Percentiles rank a stretch among this genome's conserved stretches.
These are phyloP conservation scores for Pseudocercospora cruenta DNA, from an alignment of 2,329 filamentous ascomycete genomes.

Conservation along the genomic window DNA sequence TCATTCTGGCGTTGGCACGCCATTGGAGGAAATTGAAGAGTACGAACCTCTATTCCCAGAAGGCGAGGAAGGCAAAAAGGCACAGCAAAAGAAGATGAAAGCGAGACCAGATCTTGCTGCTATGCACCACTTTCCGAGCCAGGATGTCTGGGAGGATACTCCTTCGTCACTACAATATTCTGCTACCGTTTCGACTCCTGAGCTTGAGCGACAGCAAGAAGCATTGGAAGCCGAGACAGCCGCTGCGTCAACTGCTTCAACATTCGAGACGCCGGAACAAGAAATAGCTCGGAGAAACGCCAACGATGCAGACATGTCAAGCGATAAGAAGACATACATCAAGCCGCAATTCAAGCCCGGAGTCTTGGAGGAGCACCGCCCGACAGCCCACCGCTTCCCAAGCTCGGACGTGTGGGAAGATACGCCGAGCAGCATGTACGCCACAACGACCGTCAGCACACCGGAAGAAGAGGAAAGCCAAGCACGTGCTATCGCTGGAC, in stretches of 20 bases:
- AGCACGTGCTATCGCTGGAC: slow-evolving; percentile 33
- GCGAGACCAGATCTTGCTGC: slow-evolving; percentile 56
- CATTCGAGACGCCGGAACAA: slow-evolving; percentile 53
- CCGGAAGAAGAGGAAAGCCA: slow-evolving; percentile 38
- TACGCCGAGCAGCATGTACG: slow-evolving; percentile 77
- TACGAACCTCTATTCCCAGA: slow-evolving; percentile 92
- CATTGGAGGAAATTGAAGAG: slow-evolving; percentile 85
- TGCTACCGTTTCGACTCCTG: slow-evolving; percentile 81
- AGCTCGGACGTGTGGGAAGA: slow-evolving; percentile 96
- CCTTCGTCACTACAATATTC: slow-evolving; percentile 78
- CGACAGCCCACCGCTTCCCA: slow-evolving; percentile 73
- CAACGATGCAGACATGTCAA: slow-evolving; percentile 40
- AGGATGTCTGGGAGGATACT: slow-evolving; percentile 96
- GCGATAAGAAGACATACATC: slow-evolving; percentile 55
- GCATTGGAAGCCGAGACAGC: slow-evolving; percentile 33
- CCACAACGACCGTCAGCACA: slow-evolving; percentile 71
- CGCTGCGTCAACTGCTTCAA: slow-evolving; percentile 32
- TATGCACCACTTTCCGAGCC: slow-evolving; percentile 77
- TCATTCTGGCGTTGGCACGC: slow-evolving; percentile 59
- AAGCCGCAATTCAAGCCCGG: slow-evolving; percentile 61
- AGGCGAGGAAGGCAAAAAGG: slow-evolving; percentile 64
- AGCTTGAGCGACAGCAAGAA: slow-evolving; percentile 49
- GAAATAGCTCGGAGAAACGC: slow-evolving; percentile 43
- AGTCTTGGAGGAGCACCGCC: slow-evolving; percentile 58
- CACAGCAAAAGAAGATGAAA: slow-evolving; percentile 57